A percentile compares a stretch with the other conserved stretches of the same genome.
Evolutionary conservation across 768 basidiomycete genomes (phyloP).

Genomic region (Russula foetens): DNA sequence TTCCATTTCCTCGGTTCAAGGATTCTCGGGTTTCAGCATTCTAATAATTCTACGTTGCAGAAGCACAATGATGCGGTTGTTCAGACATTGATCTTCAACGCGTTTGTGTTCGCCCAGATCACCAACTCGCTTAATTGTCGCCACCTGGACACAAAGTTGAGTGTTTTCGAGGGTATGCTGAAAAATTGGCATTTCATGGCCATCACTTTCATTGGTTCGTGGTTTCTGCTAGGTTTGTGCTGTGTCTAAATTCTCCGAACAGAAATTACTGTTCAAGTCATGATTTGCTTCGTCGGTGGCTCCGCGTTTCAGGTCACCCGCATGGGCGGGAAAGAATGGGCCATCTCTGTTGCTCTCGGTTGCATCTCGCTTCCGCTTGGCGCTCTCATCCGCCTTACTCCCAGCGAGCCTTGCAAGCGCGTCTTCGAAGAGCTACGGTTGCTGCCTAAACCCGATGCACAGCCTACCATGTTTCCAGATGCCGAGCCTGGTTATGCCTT

Average conservation of each 20-base stretch:
- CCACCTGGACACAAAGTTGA: slow-evolving; percentile 74
- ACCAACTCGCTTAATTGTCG: slow-evolving; percentile 93
- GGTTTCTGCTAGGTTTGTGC: background rate
- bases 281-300: slow-evolving; percentile 89
- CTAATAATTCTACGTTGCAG: slow-evolving; percentile 25
- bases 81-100: slow-evolving; percentile 90
- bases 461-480: slow-evolving; percentile 58
- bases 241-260: slow-evolving; percentile 10
- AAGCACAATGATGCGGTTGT: slow-evolving; percentile 41
- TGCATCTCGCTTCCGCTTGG: slow-evolving; percentile 84
- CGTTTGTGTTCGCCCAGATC: slow-evolving; percentile 97
- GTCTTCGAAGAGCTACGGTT: slow-evolving; percentile 49
- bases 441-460: slow-evolving; percentile 52
- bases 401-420: slow-evolving; percentile 70
- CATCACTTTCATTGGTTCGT: slow-evolving; percentile 79
- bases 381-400: slow-evolving; percentile 67
- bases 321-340: slow-evolving; percentile 85
- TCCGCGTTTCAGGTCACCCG: slow-evolving; percentile 83
- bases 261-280: slow-evolving; percentile 82
- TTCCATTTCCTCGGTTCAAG: slow-evolving; percentile 78
- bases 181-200: slow-evolving; percentile 77
- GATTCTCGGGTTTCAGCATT: slow-evolving; percentile 56
- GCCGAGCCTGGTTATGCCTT: slow-evolving; percentile 59
- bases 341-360: slow-evolving; percentile 83
- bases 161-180: slow-evolving; percentile 78